A percentile compares a stretch with the other conserved stretches of the same genome.
Evolutionary conservation across 2,329 filamentous ascomycete genomes (phyloP).

Genomic region (Cladosporium halotolerans): DNA sequence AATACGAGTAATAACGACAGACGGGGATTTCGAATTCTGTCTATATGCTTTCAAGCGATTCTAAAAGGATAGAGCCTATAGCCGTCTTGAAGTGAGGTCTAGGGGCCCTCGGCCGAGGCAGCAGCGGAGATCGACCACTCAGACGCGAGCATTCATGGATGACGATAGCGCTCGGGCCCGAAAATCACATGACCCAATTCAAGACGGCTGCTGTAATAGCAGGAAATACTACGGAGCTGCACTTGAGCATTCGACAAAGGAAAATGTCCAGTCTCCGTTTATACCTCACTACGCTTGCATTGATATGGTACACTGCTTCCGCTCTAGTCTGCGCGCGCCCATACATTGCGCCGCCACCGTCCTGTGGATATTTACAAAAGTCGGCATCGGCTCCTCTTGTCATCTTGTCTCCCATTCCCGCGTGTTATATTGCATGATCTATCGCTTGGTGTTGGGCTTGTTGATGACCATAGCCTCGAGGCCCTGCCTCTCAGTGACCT

Average conservation of each 20-base stretch:
- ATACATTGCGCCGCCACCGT: conserved; percentile 7
- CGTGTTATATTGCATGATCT: neutral
- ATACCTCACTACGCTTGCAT: conserved; percentile 2
- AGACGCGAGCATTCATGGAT: conserved; percentile 1
- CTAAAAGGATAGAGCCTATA: neutral
- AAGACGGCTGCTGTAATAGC: neutral
- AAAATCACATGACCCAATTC: conserved; percentile 1
- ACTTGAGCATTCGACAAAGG: neutral
- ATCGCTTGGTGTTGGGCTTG: conserved; percentile 29
- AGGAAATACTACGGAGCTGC: neutral
- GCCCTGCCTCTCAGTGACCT: conserved; percentile 61
- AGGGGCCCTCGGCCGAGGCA: neutral
- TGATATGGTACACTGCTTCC: conserved; percentile 11
- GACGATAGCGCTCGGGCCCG: neutral
- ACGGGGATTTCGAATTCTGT: no score
- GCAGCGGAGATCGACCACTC: conserved; percentile 8
- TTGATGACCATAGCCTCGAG: conserved; percentile 60
- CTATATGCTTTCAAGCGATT: no score
- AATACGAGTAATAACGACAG: no score
- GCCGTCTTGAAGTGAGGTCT: neutral
- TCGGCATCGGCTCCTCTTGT: conserved; percentile 2
- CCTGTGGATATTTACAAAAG: conserved; percentile 11
- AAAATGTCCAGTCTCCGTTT: neutral
- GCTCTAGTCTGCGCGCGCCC: neutral
- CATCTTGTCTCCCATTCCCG: neutral